A percentile compares a stretch with the other conserved stretches of the same genome.
These are phyloP conservation scores for Pachyrhizus erosus DNA, from an alignment of 306 rosid genomes.

Conservation along the genomic window DNA sequence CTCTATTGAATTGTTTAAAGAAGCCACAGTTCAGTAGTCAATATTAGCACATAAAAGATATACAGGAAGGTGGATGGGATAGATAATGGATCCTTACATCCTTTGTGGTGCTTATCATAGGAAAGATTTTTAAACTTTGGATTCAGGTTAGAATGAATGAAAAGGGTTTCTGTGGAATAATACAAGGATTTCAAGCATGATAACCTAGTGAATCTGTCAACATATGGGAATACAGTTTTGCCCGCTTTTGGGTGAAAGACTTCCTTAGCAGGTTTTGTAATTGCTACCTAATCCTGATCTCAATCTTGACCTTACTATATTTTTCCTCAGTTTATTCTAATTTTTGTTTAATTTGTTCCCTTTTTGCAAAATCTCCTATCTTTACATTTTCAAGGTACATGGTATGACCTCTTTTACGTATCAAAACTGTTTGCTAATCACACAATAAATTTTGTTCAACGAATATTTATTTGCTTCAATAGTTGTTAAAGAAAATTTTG, in stretches of 20 bases:
- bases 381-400: not conserved
- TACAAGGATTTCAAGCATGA: conserved; percentile 12
- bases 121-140: conserved; percentile 19
- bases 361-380: not conserved
- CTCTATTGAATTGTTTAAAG: not conserved
- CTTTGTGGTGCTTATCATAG: not conserved
- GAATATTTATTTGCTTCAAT: not conserved
- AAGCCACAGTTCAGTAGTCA: not conserved
- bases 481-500: not conserved
- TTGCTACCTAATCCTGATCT: not conserved
- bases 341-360: not conserved
- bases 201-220: not conserved
- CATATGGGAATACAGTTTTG: not conserved
- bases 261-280: not conserved
- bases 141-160: not conserved
- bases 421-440: not conserved
- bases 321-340: not conserved
- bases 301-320: not conserved
- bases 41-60: not conserved
- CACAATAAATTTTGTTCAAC: not conserved
- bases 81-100: not conserved
- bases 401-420: not conserved
- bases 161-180: too few species aligned
- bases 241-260: conserved; percentile 1
- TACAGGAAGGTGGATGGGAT: not conserved